phyloP scores from a whole-genome alignment of 768 basidiomycete genomes.

The Naganishia kalamii region DNA sequence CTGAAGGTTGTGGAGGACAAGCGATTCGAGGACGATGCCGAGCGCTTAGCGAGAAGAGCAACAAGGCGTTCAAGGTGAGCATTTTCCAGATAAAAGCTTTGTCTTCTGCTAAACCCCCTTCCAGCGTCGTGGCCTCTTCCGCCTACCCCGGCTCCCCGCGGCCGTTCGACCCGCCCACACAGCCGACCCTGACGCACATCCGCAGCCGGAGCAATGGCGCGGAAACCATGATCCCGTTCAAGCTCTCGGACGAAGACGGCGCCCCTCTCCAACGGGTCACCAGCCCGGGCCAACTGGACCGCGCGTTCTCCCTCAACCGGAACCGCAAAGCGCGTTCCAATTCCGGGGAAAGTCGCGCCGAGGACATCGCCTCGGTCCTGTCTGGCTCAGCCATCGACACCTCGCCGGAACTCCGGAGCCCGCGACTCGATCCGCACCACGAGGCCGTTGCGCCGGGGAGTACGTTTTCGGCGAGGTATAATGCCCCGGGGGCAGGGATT shows the following conservation, averaged over 20 bases:
- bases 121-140: slow-evolving; percentile 1
- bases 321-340: slow-evolving; percentile 2
- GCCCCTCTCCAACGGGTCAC: not conserved
- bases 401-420: not conserved
- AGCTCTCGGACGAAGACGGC: not conserved
- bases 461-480: not conserved
- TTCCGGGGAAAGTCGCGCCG: slow-evolving; percentile 1
- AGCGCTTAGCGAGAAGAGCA: slow-evolving; percentile 23
- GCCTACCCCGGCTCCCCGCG: slow-evolving; percentile 4
- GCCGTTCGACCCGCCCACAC: slow-evolving; percentile 11
- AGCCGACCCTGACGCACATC: slow-evolving; percentile 8
- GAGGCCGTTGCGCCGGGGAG: not conserved
- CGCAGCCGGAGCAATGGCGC: slow-evolving; percentile 5
- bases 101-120: not conserved
- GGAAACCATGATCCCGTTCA: not conserved
- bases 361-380: not conserved
- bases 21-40: slow-evolving; percentile 41
- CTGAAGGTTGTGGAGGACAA: slow-evolving; percentile 43
- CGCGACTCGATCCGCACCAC: not conserved
- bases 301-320: not conserved
- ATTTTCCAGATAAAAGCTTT: not conserved
- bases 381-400: not conserved
- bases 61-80: slow-evolving; percentile 21
- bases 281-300: not conserved
- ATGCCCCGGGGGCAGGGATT: slow-evolving; percentile 1